These are phyloP conservation scores for Colletotrichum siamense DNA, from an alignment of 2,329 filamentous ascomycete genomes.

Conservation along the genomic window DNA sequence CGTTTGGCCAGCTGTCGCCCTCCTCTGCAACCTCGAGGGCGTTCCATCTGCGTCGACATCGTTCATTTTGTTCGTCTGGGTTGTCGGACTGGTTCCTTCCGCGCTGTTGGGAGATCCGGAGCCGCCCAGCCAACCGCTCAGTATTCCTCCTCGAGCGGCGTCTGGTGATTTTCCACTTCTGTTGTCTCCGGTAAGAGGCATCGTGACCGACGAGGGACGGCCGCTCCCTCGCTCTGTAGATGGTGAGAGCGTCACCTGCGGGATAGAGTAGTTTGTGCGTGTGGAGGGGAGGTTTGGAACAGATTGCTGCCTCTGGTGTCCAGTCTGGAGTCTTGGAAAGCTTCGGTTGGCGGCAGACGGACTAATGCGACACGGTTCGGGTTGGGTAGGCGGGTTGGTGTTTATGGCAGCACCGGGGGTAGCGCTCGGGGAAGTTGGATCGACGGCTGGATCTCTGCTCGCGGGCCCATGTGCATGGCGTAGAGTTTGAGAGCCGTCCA, in stretches of 20 bases:
- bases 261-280: slow-evolving; percentile 23
- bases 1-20: slow-evolving; percentile 28
- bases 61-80: slow-evolving; percentile 16
- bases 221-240: slow-evolving; percentile 30
- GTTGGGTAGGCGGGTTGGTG: slow-evolving; percentile 18
- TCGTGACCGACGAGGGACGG: slow-evolving; percentile 33
- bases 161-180: slow-evolving; percentile 31
- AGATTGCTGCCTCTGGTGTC: slow-evolving; percentile 39
- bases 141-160: slow-evolving; percentile 29
- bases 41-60: slow-evolving; percentile 31
- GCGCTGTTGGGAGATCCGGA: slow-evolving; percentile 29
- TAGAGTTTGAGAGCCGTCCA: slow-evolving; percentile 15
- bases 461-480: slow-evolving; percentile 13
- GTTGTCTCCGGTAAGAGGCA: slow-evolving; percentile 49
- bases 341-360: background rate
- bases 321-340: background rate
- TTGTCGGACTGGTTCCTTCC: slow-evolving; percentile 17
- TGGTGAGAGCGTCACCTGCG: slow-evolving; percentile 19
- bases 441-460: slow-evolving; percentile 4
- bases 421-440: slow-evolving; percentile 8
- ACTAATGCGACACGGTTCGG: slow-evolving; percentile 1
- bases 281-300: slow-evolving; percentile 38
- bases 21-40: slow-evolving; percentile 31
- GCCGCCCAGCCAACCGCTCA: slow-evolving; percentile 38
- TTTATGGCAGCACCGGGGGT: slow-evolving; percentile 1